Evolutionary conservation across 1,284 basidiomycete species (phyloP).

Genomic region (Stygiomarasmius scandens): DNA sequence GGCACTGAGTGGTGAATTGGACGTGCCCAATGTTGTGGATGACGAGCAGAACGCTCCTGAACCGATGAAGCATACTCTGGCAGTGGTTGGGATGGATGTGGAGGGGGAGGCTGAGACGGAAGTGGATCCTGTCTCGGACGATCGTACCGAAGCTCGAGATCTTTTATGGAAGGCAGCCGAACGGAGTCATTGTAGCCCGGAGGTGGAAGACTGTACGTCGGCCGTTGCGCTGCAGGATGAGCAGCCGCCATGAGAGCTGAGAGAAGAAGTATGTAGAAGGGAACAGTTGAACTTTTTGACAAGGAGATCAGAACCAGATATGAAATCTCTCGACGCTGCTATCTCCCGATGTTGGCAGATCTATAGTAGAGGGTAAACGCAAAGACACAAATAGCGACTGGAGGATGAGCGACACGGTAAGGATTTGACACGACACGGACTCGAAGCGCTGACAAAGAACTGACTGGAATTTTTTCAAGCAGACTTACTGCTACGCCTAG

Average conservation of each 20-base stretch:
- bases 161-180: conserved; percentile 67
- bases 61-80: conserved; percentile 21
- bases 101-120: conserved; percentile 14
- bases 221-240: conserved; percentile 41
- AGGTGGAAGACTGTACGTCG: conserved; percentile 37
- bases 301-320: conserved; percentile 8
- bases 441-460: conserved; percentile 13
- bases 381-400: neutral
- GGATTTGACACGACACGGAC: neutral
- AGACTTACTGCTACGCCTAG: neutral
- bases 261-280: conserved; percentile 40
- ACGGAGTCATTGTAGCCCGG: conserved; percentile 44
- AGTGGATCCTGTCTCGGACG: conserved; percentile 30
- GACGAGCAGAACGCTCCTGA: conserved; percentile 27
- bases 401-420: neutral
- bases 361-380: neutral
- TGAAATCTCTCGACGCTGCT: conserved; percentile 9
- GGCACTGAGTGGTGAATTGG: conserved; percentile 17
- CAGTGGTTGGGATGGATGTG: conserved; percentile 9
- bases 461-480: conserved; percentile 11
- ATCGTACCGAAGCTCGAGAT: conserved; percentile 58
- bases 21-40: conserved; percentile 30
- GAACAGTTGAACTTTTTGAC: conserved; percentile 25
- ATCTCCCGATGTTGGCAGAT: conserved; percentile 17
- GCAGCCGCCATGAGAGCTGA: conserved; percentile 41